A percentile compares a stretch with the other conserved stretches of the same genome.
Evolutionary conservation across 768 basidiomycete genomes (phyloP).

Genomic region (Tylopilus plumbeoviolaceoides): DNA sequence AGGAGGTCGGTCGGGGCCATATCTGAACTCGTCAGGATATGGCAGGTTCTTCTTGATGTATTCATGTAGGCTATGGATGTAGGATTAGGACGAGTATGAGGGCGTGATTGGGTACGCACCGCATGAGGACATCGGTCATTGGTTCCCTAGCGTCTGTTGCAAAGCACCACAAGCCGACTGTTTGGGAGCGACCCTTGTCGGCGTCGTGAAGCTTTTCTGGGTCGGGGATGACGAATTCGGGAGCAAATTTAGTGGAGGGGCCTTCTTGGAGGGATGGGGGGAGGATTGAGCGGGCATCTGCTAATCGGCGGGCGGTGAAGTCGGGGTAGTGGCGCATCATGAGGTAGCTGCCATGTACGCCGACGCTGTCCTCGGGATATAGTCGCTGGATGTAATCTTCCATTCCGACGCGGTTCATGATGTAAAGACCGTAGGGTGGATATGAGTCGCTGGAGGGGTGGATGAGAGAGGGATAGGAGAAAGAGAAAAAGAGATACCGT

Average conservation of each 20-base stretch:
- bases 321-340: conserved; percentile 74
- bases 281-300: conserved; percentile 29
- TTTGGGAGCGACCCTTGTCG: conserved; percentile 54
- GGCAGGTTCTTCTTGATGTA: conserved; percentile 62
- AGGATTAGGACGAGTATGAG: neutral
- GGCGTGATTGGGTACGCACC: conserved; percentile 39
- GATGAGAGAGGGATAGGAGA: conserved; percentile 7
- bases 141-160: conserved; percentile 66
- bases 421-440: conserved; percentile 81
- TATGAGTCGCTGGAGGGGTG: conserved; percentile 53
- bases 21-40: conserved; percentile 70
- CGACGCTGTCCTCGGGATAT: conserved; percentile 75
- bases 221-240: conserved; percentile 40
- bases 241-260: conserved; percentile 44
- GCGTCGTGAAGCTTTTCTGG: conserved; percentile 42
- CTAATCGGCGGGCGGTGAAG: conserved; percentile 51
- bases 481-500: conserved; percentile 41
- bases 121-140: conserved; percentile 64
- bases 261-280: conserved; percentile 27
- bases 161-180: conserved; percentile 75
- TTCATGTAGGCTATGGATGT: conserved; percentile 48
- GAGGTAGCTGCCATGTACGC: conserved; percentile 55
- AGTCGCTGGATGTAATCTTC: conserved; percentile 73
- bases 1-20: conserved; percentile 63
- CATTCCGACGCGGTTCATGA: conserved; percentile 77